Base-by-base conservation (phyloP, 257 asterid genomes). In the Solanum medicagineum region DNA sequence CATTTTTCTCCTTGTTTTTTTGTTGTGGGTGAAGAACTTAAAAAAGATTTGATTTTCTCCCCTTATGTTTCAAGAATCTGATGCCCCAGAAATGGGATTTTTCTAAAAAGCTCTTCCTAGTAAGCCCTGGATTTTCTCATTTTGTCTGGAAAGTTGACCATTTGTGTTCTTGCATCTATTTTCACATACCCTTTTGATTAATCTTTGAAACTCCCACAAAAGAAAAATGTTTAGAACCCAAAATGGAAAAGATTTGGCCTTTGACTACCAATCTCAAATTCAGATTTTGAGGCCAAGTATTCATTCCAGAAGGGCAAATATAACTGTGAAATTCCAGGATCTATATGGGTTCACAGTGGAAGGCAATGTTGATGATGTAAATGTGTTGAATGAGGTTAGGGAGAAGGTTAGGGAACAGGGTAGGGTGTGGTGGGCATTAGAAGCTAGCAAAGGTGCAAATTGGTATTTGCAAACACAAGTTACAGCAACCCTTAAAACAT, bases 331-430 rank as follows among this genome's bases (percentile, higher is more conserved):
- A 86, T 96, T 96, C 85, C 98, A 96, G 88, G 99, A 96, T 92
- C 93, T 96, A 84, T 96, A 96, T 85, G 98, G 93, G 19, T 96
- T 96, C 91, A 89, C 94, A 7, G 99, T 96, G 17, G 98, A 95
- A 88, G 99, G 99, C 11, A 96, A 95, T 91, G 99, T 96, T 84
- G 99, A 96, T 88, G 99, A 96, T 89, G 99, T 95, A 16, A 96
- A 96, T 90, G 97, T 95, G 85, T 85, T 96, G 94, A 96, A 96
- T 88, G 99, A 96, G 93, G 97, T 96, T 81, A 92, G 98, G 73
- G 99, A 96, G 92, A 96, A 95, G 86, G 98, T 94, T 68, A 90
- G 98, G 92, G 92, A 96, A 86, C 98, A 96, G 84, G 98, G 95
- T 5, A 91, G 87, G 89, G 95, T 94, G 8, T 96, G 99, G 99